Evolutionary conservation across 192 early-diverging fungal species (phyloP).

Genomic region (Podila epicladia): DNA sequence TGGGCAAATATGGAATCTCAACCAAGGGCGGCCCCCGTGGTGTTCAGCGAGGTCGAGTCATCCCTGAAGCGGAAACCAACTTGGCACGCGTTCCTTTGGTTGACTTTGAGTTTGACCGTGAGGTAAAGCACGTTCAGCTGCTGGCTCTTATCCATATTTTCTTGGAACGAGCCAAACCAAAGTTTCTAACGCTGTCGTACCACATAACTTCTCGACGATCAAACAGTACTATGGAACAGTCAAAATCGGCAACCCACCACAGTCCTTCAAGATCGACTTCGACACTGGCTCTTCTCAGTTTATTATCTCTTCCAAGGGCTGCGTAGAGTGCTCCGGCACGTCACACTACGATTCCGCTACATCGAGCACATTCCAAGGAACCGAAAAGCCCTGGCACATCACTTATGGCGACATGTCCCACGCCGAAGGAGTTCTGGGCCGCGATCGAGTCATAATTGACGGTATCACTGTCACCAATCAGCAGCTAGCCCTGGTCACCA

Average conservation of each 20-base stretch:
- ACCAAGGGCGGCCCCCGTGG: background rate
- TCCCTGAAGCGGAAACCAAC: background rate
- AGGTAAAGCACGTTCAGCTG: slow-evolving; percentile 2
- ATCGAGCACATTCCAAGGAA: slow-evolving; percentile 54
- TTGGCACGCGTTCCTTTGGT: slow-evolving; percentile 12
- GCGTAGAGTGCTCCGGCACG: slow-evolving; percentile 24
- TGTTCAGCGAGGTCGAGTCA: slow-evolving; percentile 15
- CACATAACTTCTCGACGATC: background rate
- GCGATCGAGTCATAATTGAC: slow-evolving; percentile 9
- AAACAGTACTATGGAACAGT: slow-evolving; percentile 72
- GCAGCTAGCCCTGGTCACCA: slow-evolving; percentile 51
- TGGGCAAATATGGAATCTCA: slow-evolving; percentile 26
- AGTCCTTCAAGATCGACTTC: slow-evolving; percentile 73
- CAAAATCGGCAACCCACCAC: slow-evolving; percentile 69
- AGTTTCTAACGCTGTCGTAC: background rate
- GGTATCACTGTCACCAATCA: background rate
- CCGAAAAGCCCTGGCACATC: slow-evolving; percentile 12
- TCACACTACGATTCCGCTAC: slow-evolving; percentile 50
- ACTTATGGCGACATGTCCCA: slow-evolving; percentile 21
- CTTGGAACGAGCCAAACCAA: too few species aligned
- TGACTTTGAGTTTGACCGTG: slow-evolving; percentile 25
- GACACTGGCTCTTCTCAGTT: slow-evolving; percentile 76
- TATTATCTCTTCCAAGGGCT: slow-evolving; percentile 31
- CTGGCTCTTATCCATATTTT: background rate
- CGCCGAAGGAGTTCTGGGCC: slow-evolving; percentile 14